These are phyloP conservation scores for Verbascum thapsus DNA, from an alignment of 257 asterid species.

Conservation along the genomic window DNA sequence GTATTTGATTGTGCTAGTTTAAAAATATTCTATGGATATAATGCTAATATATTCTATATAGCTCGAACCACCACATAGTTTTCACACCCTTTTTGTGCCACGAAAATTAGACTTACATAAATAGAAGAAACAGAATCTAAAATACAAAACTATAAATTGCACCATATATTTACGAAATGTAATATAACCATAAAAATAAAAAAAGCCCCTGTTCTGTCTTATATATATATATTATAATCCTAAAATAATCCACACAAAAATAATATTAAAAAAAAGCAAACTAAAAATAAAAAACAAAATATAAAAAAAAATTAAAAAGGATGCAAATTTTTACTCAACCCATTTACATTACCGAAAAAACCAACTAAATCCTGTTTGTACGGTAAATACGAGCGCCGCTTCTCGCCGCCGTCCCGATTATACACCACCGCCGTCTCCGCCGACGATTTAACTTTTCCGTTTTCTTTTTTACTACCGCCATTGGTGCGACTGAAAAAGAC, in stretches of 20 bases:
- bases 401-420: slow-evolving; percentile 36
- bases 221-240: slow-evolving; percentile 19
- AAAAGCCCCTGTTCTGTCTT: background rate
- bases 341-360: slow-evolving; percentile 37
- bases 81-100: background rate
- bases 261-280: background rate
- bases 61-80: no score
- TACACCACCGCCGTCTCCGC: slow-evolving; percentile 22
- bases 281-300: slow-evolving; percentile 28
- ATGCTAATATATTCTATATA: no score
- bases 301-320: slow-evolving; percentile 30
- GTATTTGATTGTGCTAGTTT: no score
- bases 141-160: background rate
- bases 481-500: slow-evolving; percentile 32
- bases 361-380: slow-evolving; percentile 50
- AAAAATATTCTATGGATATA: no score
- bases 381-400: slow-evolving; percentile 50
- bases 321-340: slow-evolving; percentile 38
- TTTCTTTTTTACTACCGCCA: slow-evolving; percentile 36
- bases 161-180: background rate
- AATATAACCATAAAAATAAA: background rate
- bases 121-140: background rate
- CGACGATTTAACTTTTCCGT: slow-evolving; percentile 26
- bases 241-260: slow-evolving; percentile 1
- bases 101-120: background rate